Conservation (phyloP, 2,329 filamentous ascomycete species). For the Ophiocordyceps polyrhachis-furcata region DNA sequence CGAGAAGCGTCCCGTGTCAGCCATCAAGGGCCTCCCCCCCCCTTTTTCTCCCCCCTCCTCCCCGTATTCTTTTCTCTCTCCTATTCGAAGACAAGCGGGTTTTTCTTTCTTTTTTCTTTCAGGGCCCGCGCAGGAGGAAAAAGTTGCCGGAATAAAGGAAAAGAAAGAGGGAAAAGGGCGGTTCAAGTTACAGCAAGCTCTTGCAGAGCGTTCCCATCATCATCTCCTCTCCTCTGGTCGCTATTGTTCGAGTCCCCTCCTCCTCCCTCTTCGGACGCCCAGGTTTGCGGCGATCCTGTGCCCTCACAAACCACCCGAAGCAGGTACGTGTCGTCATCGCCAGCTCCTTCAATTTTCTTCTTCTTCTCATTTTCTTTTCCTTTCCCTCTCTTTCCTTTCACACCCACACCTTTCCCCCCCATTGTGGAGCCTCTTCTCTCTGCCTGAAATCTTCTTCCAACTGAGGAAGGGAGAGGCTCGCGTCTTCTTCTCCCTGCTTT, state of each 20-base stretch:
- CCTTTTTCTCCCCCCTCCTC: no score
- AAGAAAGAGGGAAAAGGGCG: background rate
- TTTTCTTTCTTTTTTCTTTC: background rate
- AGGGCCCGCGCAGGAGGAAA: background rate
- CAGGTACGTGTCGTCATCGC: background rate
- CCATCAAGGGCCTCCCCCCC: no score
- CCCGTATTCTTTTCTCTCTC: no score
- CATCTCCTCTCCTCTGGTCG: no score
- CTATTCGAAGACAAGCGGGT: background rate
- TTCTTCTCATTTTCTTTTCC: background rate
- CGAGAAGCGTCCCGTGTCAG: no score
- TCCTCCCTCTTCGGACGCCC: no score
- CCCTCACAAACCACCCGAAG: background rate
- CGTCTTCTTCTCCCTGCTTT: background rate
- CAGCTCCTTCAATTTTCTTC: background rate
- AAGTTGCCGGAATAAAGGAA: background rate
- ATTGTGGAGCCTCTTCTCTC: background rate
- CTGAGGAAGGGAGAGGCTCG: background rate
- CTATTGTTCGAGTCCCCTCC: background rate
- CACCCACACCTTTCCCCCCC: background rate
- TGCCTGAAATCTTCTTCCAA: conserved; percentile 2
- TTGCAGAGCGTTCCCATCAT: no score
- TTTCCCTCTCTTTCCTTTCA: background rate
- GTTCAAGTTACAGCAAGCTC: background rate
- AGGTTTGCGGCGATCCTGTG: no score